Conservation (phyloP, 306 rosid genomes). For the Casuarina cunninghamiana region DNA sequence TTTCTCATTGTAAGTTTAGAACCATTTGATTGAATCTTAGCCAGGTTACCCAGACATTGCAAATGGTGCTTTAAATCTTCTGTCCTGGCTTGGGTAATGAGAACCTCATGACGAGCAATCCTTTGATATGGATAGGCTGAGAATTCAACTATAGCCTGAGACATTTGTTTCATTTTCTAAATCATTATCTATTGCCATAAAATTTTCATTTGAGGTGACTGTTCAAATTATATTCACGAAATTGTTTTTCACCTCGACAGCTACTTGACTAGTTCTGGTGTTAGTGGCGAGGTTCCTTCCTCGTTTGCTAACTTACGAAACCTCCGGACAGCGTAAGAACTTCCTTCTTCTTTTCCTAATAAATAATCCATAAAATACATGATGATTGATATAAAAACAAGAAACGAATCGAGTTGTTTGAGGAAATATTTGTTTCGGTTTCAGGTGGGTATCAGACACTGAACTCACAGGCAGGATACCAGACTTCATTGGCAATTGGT, state of each 20-base stretch:
- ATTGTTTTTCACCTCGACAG: conserved; percentile 41
- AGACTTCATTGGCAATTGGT: conserved; percentile 71
- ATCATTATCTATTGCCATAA: not conserved
- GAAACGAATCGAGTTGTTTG: not conserved
- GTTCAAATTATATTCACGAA: not conserved
- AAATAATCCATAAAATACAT: not conserved
- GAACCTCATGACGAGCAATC: not conserved
- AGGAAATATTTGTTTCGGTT: conserved; percentile 20
- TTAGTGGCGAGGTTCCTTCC: conserved; percentile 75
- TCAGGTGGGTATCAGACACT: conserved; percentile 72
- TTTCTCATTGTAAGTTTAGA: not conserved
- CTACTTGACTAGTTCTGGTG: conserved; percentile 73
- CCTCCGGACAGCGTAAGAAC: conserved; percentile 55
- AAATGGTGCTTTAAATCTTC: not conserved
- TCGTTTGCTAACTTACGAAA: conserved; percentile 57
- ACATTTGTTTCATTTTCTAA: not conserved
- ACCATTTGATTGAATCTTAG: not conserved
- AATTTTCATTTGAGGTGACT: not conserved
- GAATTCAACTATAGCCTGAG: not conserved
- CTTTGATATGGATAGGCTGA: not conserved
- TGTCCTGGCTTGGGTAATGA: not conserved
- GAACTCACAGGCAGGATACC: conserved; percentile 68
- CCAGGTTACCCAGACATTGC: not conserved
- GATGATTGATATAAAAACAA: not conserved
- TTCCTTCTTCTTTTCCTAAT: conserved; percentile 10